Evolutionary conservation across 495 filamentous ascomycete genomes (phyloP), one percentile per base, ranked within the genome.

Genomic region (Aspergillus panamensis): DNA sequence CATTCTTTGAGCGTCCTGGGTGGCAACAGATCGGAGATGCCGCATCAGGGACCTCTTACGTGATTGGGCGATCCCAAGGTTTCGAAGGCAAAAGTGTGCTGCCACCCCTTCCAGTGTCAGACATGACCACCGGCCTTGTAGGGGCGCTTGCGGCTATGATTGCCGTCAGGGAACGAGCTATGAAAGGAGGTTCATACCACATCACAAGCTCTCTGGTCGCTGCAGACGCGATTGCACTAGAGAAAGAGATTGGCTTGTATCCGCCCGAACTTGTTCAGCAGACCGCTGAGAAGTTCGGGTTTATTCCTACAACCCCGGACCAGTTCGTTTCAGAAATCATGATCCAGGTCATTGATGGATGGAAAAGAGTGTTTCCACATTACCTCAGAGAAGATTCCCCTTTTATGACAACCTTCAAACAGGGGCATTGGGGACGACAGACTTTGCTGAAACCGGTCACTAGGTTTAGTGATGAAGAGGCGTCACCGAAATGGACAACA

Each of bases 21-120:
- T 76, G 73, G 55, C 70, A 80, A 61, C 79, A 82, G 48, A 78
- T 81, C 44, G 73, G 72, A 16, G 77, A 80, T 19, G 76, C 77
- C 61, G 61, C 61, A 0, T 57, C 57, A 1, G 61, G 61, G 7
- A 35, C 21, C 2, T 60, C 61, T 4, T 63, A 63, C 40, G 50
- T 63, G 6, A 63, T 60, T 43, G 61, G 61, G 67, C 73, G 74
- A 8, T 75, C 73, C 16, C 74, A 85, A 10, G 85, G 85, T 5
- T 85, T 79, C 78, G 75, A 76, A 61, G 85, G 86, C 6, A 63
- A 71, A 3, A 80, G 80, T 63, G 80, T 89, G 19, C 79, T 89
- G 1, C 86, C 86, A 40, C 84, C 84, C 0, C 85, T 89, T 58
- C 87, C 87, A 13, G 84, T 87, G 69, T 86, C 82, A 20, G 86